Evolutionary conservation across 306 rosid species (phyloP).

Genomic region (Urtica urens): DNA sequence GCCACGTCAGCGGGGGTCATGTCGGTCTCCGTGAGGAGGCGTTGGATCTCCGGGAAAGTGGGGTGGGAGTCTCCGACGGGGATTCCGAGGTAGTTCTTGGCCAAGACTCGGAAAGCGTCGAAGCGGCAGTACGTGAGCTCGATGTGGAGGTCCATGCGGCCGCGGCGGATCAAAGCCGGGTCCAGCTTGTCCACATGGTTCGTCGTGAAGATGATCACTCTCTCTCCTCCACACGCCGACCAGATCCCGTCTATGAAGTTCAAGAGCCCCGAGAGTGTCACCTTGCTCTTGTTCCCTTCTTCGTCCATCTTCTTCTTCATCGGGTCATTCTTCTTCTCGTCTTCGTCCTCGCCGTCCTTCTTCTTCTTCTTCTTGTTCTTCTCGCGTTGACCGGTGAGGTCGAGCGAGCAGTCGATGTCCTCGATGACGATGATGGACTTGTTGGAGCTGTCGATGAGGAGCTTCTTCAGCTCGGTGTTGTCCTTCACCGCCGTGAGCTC

Average conservation of each 20-base stretch:
- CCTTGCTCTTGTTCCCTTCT: slow-evolving; percentile 22
- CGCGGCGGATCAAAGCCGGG: slow-evolving; percentile 50
- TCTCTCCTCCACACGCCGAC: slow-evolving; percentile 73
- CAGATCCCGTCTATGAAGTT: slow-evolving; percentile 66
- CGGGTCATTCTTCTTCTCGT: slow-evolving; percentile 12
- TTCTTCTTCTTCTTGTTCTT: slow-evolving; percentile 12
- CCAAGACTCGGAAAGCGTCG: slow-evolving; percentile 56
- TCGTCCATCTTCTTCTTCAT: slow-evolving; percentile 18
- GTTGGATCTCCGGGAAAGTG: slow-evolving; percentile 21
- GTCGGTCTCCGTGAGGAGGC: slow-evolving; percentile 26
- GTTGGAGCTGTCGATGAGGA: slow-evolving; percentile 24
- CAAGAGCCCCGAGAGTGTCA: slow-evolving; percentile 54
- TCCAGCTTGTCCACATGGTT: slow-evolving; percentile 54
- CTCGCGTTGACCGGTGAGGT: slow-evolving; percentile 34
- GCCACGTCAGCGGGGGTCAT: slow-evolving; percentile 68
- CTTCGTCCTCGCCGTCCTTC: slow-evolving; percentile 6
- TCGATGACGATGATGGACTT: slow-evolving; percentile 32
- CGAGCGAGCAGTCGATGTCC: slow-evolving; percentile 42
- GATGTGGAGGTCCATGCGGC: slow-evolving; percentile 70
- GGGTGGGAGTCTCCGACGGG: slow-evolving; percentile 30
- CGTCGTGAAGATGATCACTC: slow-evolving; percentile 51
- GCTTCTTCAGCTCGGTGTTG: slow-evolving; percentile 25
- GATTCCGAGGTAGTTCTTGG: slow-evolving; percentile 46
- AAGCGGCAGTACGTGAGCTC: slow-evolving; percentile 48
- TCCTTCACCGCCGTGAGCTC: slow-evolving; percentile 25